Base-by-base conservation (phyloP, 139 green algal species). In the Spirogloea muscicola region DNA sequence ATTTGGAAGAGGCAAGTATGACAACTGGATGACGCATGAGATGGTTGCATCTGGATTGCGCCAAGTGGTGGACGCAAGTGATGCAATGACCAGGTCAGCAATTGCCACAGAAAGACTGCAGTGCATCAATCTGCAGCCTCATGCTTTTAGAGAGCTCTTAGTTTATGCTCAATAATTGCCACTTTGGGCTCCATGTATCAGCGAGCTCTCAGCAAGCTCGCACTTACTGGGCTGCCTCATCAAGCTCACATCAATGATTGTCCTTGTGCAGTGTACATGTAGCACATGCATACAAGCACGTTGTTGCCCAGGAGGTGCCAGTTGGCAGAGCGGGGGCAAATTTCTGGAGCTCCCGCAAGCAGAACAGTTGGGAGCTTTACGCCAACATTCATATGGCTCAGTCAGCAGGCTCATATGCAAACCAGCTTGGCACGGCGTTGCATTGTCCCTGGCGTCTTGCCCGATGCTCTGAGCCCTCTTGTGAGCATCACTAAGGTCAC, bases 11-110 rank as follows among this genome's bases (percentile, higher is more conserved):
- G 59, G 57, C 57, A 58, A 69, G 18, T 68, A 69, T 39, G 69
- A 77, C 55, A 70, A 68, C 37, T 77, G 69, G 69, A 37, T 77
- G 16, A 33, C 38, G 16, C 69, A 77, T 39, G 69, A 68, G 37
- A n/a, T 57, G 0, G 52, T 77, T 2, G 33, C 34, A 9, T 25
- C 10, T n/a, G 55, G 52, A 6, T 38, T 60, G 55, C 51, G 69
- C 10, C 57, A 63, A 40, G 69, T 77, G 13, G 39, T 77, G 0
- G 69, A 77, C 55, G 69, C 40, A 10, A 41, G 29, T 38, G 18
- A 52, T 38, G 69, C 69, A 2, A 31, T 77, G 55, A 69, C 49
- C 13, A 66, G 42, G 33, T 37, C 37, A 49, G 13, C 49, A 64
- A 33, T 33, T 65, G 46, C 16, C 29, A 34, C 67, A 76, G n/a